Conservation (phyloP, 805 yeast species). For the Novakomyces olei region DNA sequence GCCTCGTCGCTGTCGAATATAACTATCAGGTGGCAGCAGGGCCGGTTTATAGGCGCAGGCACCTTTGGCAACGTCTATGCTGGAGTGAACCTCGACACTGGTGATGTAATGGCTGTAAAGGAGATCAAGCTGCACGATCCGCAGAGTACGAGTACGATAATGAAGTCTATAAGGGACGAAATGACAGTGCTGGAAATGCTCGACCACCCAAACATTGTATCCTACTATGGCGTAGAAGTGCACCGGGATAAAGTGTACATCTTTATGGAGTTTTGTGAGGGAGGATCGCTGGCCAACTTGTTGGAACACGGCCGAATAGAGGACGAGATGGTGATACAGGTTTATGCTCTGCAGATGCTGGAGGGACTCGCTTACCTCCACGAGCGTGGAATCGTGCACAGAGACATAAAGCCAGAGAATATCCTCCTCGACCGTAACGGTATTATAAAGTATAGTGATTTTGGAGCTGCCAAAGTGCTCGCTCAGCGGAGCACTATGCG, state of each 20-base stretch:
- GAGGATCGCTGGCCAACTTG: slow-evolving; percentile 73
- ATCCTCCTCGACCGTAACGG: slow-evolving; percentile 77
- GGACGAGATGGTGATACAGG: slow-evolving; percentile 79
- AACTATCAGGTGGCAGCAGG: slow-evolving; percentile 93
- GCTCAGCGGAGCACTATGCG: slow-evolving; percentile 18
- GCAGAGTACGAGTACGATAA: slow-evolving; percentile 60
- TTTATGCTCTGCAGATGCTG: slow-evolving; percentile 73
- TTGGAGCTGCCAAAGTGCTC: slow-evolving; percentile 85
- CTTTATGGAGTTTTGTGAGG: slow-evolving; percentile 94
- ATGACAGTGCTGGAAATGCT: slow-evolving; percentile 90
- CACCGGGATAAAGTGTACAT: slow-evolving; percentile 87
- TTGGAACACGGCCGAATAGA: slow-evolving; percentile 84
- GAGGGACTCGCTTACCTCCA: slow-evolving; percentile 91
- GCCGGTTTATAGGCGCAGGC: slow-evolving; percentile 82
- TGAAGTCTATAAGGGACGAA: slow-evolving; percentile 80
- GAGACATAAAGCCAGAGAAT: slow-evolving; percentile 88
- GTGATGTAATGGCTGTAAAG: slow-evolving; percentile 91
- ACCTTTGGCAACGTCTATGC: slow-evolving; percentile 87
- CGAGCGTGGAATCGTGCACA: slow-evolving; percentile 84
- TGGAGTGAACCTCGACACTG: slow-evolving; percentile 80
- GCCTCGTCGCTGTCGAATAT: slow-evolving; percentile 79
- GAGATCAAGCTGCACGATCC: slow-evolving; percentile 80
- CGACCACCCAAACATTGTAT: slow-evolving; percentile 90
- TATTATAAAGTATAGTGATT: slow-evolving; percentile 84
- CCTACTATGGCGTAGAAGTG: slow-evolving; percentile 90